Base-by-base conservation (phyloP, 2,329 filamentous ascomycete genomes). In the Penicillium sp. region DNA sequence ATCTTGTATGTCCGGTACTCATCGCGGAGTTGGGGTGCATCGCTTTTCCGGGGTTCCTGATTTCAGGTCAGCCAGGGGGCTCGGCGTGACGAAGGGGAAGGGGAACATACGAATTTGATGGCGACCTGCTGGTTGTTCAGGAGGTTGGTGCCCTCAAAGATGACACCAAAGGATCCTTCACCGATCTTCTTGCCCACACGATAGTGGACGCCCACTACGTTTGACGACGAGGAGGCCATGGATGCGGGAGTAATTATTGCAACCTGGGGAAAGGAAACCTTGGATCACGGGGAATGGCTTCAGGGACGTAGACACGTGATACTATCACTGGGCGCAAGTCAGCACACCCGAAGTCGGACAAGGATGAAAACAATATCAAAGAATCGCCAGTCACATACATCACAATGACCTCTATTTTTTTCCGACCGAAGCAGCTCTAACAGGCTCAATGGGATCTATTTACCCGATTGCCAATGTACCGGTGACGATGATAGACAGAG, bases 1-100 rank as follows among this genome's bases (percentile, higher is more conserved):
- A 99, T 97, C 83, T 99, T 99, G 82, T 99, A 99, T 58, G 94
- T 99, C 71, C 94, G 87, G 77, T 99, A 99, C 76, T 99, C 94
- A 83, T 99, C 94, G 76, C 94, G 88, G 65, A 99, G 80, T 76
- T 99, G 94, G 55, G 94, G 94, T 73, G 94, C 94, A 80, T 99
- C 94, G 77, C 93, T 97, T 82, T 99, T 99, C 67, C 94, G 86
- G 57, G 94, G 94, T 88, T 99, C 94, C 91, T 95, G 66, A n/a
- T 53, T 42, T 26, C 26, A 30, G 44, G 59, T 74, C 61, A 71
- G 66, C 56, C 57, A 22, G 25, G 50, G 35, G 26, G 41, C 6
- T 37, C 47, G 17, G 54, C 33, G 48, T n/a, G 41, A 43, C 30
- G 33, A 41, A 50, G 51, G 35, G 55, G 26, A 43, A 40, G 25